Base-by-base conservation (phyloP, 306 rosid species). In the Malus asiatica region DNA sequence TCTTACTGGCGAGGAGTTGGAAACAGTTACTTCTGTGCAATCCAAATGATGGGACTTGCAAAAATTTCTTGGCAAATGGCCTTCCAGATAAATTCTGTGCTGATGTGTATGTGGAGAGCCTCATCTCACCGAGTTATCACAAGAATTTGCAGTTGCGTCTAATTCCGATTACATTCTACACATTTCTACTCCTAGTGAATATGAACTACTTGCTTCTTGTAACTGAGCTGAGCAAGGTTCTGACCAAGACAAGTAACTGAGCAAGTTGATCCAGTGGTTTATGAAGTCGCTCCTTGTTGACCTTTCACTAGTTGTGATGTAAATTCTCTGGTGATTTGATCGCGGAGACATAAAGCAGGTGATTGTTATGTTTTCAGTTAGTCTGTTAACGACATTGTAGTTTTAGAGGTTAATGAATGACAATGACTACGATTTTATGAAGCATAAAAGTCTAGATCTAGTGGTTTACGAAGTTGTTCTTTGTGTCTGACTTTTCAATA, bases 21-120 rank as follows among this genome's bases (percentile, higher is more conserved):
- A 58, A n/a, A 46, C 23, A 73, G 15, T 38, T 73, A 1, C 68
- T 73, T 73, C 57, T 73, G 53, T 59, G 30, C 68, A 40, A 59
- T 23, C 42, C 67, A 7, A 40, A 30, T 30, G 57, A 73, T 4
- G 68, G 68, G 61, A 40, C 77, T 73, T 73, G 77, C 48, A 73
- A 59, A 40, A 40, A 9, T 59, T 59, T 73, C 14, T 42, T 73
- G 77, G 40, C 55, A 40, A 59, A 73, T 59, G 77, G 77, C 57
- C 77, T 73, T 22, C 77, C 46, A 42, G 58, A 15, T 23, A 44
- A 46, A 14, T 73, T 73, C 40, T 23, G 12, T 59, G 68, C 44
- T n/a, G 77, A 25, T 73, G 77, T 73, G 77, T 59, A 73, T 2
- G 58, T 40, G 67, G 76, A 73, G 57, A 59, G 77, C 12, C 77